phyloP scores from a whole-genome alignment of 768 basidiomycete species.

The Pleurotus tuber-regium region DNA sequence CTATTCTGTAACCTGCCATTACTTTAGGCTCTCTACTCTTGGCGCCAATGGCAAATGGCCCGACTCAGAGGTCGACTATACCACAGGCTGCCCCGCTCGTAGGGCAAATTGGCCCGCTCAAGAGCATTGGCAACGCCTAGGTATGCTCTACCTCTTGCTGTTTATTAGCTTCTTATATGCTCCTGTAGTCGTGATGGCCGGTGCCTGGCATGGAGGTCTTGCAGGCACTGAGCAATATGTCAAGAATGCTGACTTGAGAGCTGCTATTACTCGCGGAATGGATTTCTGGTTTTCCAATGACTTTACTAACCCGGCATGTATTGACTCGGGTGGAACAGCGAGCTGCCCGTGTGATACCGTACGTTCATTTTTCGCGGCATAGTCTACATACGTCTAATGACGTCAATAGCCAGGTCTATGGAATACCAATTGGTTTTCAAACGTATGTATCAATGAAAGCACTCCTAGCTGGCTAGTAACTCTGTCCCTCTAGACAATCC shows the following conservation, averaged over 20 bases:
- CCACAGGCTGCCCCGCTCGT: slow-evolving; percentile 58
- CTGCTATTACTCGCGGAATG: slow-evolving; percentile 49
- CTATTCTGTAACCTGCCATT: not conserved
- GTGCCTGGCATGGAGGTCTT: slow-evolving; percentile 55
- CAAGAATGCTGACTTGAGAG: slow-evolving; percentile 35
- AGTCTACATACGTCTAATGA: not conserved
- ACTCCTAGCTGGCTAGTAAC: not conserved
- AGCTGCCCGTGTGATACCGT: slow-evolving; percentile 53
- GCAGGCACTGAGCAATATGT: slow-evolving; percentile 38
- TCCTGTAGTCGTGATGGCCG: slow-evolving; percentile 47
- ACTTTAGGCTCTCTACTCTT: slow-evolving; percentile 51
- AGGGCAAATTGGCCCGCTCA: slow-evolving; percentile 72
- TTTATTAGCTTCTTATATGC: slow-evolving; percentile 3
- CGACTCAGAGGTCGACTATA: slow-evolving; percentile 54
- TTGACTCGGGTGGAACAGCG: slow-evolving; percentile 50
- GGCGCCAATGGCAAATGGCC: slow-evolving; percentile 54
- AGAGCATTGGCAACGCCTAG: slow-evolving; percentile 52
- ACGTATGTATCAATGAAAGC: slow-evolving; percentile 31
- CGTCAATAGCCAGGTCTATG: slow-evolving; percentile 27
- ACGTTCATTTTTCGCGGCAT: not conserved
- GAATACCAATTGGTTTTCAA: slow-evolving; percentile 69
- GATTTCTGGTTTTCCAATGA: slow-evolving; percentile 64
- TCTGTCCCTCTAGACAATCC: slow-evolving; percentile 43
- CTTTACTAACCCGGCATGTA: slow-evolving; percentile 49
- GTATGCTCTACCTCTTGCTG: slow-evolving; percentile 29